Percentiles rank a stretch among this genome's conserved stretches.
phyloP scores from a whole-genome alignment of 208 protist species.

The Crithidia sp. region DNA sequence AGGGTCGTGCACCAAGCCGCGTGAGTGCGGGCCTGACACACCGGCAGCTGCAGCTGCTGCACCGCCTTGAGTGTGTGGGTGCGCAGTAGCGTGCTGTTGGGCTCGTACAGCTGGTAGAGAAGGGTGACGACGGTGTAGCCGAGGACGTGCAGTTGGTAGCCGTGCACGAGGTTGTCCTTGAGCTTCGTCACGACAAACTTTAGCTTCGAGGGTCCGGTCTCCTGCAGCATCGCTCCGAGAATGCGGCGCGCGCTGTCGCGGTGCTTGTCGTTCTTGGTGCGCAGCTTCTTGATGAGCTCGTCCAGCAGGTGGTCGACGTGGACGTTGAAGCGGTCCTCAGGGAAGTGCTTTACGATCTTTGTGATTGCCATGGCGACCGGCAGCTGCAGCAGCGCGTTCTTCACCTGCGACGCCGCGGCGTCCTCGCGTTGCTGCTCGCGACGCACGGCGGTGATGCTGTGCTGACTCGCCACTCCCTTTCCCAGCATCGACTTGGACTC shows the following conservation, averaged over 20 bases:
- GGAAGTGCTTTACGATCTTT: constrained; percentile 86
- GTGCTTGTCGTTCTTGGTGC: constrained; percentile 89
- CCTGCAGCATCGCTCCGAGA: constrained; percentile 81
- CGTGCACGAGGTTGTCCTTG: constrained; percentile 87
- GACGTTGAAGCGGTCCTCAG: constrained; percentile 70
- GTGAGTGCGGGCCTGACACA: background rate
- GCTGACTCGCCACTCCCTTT: constrained; percentile 50
- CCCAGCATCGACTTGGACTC: constrained; percentile 33
- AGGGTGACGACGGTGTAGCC: constrained; percentile 92
- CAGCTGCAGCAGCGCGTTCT: constrained; percentile 80
- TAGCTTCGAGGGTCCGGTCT: constrained; percentile 84
- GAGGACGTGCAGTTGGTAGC: constrained; percentile 93
- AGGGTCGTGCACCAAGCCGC: constrained; percentile 23
- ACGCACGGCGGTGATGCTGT: constrained; percentile 72
- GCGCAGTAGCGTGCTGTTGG: constrained; percentile 55
- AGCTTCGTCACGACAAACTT: constrained; percentile 85
- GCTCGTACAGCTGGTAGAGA: constrained; percentile 89
- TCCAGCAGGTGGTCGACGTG: constrained; percentile 84
- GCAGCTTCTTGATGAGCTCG: constrained; percentile 80
- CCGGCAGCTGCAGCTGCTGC: constrained; percentile 1
- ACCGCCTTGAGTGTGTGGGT: background rate
- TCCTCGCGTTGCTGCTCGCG: constrained; percentile 67
- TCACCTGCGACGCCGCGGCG: constrained; percentile 50
- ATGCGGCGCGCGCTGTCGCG: constrained; percentile 85
- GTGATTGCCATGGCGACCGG: constrained; percentile 89